These are phyloP conservation scores for Calonectria ilicicola DNA, from an alignment of 2,329 filamentous ascomycete species.

Conservation along the genomic window DNA sequence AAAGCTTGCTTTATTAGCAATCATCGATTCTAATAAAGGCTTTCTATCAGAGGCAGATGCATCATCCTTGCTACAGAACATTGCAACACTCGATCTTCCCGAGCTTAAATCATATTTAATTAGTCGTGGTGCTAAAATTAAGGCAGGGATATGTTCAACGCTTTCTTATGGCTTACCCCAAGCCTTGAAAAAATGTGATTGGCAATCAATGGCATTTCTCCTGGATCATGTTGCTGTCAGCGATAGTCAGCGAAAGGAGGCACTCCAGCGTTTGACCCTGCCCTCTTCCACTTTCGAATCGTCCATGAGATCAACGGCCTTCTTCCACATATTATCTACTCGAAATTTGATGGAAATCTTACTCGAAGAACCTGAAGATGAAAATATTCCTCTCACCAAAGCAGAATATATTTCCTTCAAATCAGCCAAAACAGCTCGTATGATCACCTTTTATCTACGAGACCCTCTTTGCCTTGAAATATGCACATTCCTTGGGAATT, in stretches of 20 bases:
- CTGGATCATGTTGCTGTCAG: background rate
- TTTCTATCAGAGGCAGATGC: background rate
- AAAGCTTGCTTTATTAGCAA: background rate
- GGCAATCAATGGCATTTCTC: background rate
- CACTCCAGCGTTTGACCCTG: background rate
- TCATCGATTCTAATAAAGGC: background rate
- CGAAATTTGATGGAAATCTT: no score
- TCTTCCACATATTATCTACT: background rate
- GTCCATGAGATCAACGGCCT: no score
- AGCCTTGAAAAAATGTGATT: background rate
- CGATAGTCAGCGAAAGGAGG: background rate
- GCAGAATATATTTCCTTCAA: background rate
- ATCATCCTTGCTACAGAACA: background rate
- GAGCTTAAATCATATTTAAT: background rate
- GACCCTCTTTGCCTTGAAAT: background rate
- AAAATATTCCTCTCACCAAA: background rate
- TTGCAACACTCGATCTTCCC: background rate
- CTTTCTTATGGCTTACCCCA: background rate
- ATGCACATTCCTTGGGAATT: background rate
- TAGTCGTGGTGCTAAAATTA: background rate
- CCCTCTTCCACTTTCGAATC: background rate
- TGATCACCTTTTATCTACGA: background rate
- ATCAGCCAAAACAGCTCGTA: background rate
- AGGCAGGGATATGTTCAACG: background rate
- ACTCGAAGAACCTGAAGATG: background rate